Percentiles rank a stretch among this genome's conserved stretches.
These are phyloP conservation scores for Glebionis coronaria DNA, from an alignment of 129 eudicot species.

Conservation along the genomic window DNA sequence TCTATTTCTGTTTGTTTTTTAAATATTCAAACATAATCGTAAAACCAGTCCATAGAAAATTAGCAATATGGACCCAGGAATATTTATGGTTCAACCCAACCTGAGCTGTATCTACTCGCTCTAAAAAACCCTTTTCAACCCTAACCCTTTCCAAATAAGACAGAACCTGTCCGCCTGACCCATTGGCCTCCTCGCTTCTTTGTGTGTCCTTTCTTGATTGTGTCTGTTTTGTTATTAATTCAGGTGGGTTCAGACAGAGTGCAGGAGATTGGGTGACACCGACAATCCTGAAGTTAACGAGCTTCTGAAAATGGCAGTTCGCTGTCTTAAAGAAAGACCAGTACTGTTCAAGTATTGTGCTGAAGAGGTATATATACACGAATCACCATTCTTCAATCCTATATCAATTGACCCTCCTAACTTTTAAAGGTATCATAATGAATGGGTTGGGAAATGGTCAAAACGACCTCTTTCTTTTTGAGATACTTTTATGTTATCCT, in stretches of 20 bases:
- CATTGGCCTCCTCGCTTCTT: too few species aligned
- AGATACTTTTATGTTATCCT: too few species aligned
- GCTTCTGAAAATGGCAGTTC: constrained; percentile 82
- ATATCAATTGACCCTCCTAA: not conserved
- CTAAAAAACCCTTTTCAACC: too few species aligned
- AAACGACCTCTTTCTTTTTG: not conserved
- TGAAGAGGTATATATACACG: constrained; percentile 63
- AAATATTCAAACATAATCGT: too few species aligned
- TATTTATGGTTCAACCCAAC: too few species aligned
- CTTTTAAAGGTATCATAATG: not conserved
- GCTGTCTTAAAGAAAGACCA: constrained; percentile 93
- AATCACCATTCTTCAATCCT: not conserved
- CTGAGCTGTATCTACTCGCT: too few species aligned
- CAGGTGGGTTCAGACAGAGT: constrained; percentile 97
- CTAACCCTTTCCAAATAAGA: constrained; percentile 5
- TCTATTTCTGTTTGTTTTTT: too few species aligned
- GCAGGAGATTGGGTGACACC: constrained; percentile 86
- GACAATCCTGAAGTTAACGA: constrained; percentile 95
- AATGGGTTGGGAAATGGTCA: not conserved
- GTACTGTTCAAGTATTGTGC: constrained; percentile 97
- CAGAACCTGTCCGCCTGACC: too few species aligned
- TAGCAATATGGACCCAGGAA: too few species aligned
- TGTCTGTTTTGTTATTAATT: constrained; percentile 14
- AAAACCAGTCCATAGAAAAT: too few species aligned
- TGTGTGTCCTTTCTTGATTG: constrained; percentile 1